Evolutionary conservation across 148 eudicot genomes (phyloP).

Genomic region (Polygonum aviculare): DNA sequence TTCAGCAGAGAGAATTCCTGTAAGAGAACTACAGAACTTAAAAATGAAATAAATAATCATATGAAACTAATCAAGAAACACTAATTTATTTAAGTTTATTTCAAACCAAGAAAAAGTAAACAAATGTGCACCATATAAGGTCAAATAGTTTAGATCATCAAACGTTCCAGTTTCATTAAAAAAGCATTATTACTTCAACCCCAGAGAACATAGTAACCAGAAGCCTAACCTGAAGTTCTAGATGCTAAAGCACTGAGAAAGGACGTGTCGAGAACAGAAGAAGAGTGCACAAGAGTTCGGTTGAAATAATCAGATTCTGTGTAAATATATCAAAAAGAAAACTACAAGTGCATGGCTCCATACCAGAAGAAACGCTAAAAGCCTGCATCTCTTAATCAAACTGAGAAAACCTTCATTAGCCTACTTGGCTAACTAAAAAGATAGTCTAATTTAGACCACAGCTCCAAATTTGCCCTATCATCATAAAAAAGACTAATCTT

Average conservation of each 20-base stretch:
- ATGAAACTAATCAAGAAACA: neutral
- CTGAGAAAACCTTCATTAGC: neutral
- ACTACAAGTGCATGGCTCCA: neutral
- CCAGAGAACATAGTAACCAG: neutral
- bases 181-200: neutral
- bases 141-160: neutral
- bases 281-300: neutral
- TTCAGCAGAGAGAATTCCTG: conserved; percentile 16
- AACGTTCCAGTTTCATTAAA: neutral
- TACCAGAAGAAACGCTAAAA: neutral
- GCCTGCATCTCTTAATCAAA: neutral
- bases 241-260: neutral
- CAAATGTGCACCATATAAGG: neutral
- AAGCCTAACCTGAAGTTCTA: neutral
- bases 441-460: neutral
- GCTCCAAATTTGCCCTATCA: neutral
- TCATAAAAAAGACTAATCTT: neutral
- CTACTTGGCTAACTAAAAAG: neutral
- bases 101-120: neutral
- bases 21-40: neutral
- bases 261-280: neutral
- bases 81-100: neutral
- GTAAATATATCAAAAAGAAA: neutral
- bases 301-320: neutral
- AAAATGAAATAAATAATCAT: neutral